Evolutionary conservation across 2,329 filamentous ascomycete genomes (phyloP).

Genomic region (Fusarium pseudocircinatum): DNA sequence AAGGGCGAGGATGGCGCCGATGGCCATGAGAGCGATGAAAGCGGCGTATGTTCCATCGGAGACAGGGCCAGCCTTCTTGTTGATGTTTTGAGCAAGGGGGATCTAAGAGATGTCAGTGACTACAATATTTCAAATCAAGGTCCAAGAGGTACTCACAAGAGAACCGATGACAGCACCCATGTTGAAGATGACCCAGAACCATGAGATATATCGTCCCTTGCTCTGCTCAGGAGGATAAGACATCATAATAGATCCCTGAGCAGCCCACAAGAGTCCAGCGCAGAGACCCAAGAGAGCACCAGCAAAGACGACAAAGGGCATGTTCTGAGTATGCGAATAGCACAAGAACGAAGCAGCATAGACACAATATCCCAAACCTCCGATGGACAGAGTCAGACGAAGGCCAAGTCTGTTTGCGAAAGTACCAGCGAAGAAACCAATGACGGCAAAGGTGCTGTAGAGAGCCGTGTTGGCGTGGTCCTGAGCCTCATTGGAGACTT

Average conservation of each 20-base stretch:
- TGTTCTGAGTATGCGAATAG: constrained; percentile 74
- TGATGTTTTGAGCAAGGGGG: constrained; percentile 77
- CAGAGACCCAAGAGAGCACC: constrained; percentile 81
- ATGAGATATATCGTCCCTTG: constrained; percentile 89
- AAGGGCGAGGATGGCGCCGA: constrained; percentile 58
- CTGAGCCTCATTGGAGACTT: constrained; percentile 59
- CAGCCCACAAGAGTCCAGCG: constrained; percentile 83
- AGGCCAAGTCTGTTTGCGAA: constrained; percentile 82
- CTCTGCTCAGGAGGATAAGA: constrained; percentile 82
- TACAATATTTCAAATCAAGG: background rate
- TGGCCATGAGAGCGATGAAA: constrained; percentile 58
- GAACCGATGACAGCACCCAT: constrained; percentile 88
- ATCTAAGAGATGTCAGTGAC: constrained; percentile 53
- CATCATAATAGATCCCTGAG: constrained; percentile 89
- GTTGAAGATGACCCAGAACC: constrained; percentile 97
- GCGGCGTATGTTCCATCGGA: constrained; percentile 61
- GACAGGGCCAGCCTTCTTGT: constrained; percentile 61
- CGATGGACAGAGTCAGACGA: constrained; percentile 72
- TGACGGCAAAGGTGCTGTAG: constrained; percentile 75
- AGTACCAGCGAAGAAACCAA: constrained; percentile 78
- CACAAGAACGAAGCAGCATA: constrained; percentile 76
- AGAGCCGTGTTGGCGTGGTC: constrained; percentile 76
- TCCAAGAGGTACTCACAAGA: constrained; percentile 53
- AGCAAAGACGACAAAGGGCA: constrained; percentile 79
- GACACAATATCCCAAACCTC: constrained; percentile 80